Base-by-base conservation (phyloP, 345 rosid genomes). In the Hypericum perforatum region DNA sequence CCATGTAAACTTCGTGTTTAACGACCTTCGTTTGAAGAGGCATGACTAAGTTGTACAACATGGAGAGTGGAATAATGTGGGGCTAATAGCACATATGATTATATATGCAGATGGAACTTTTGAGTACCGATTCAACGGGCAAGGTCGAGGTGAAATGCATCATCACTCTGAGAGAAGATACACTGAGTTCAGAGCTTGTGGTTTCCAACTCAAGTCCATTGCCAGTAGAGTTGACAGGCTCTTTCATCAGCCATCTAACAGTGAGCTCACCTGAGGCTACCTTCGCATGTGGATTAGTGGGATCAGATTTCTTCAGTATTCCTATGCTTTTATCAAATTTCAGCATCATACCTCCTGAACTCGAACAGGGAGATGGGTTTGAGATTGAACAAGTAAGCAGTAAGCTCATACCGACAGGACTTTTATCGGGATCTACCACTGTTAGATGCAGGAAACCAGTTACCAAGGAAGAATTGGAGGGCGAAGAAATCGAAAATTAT, bases 231-330 rank as follows among this genome's bases (percentile, higher is more conserved):
- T 42, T 82, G 39, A 58, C 61, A n/a, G 92, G 86, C 8, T 75
- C 81, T 45, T 47, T 85, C 40, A 39, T 77, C 47, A 78, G 82
- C 75, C 87, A 87, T 63, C 70, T 92, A 11, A 82, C 83, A 42
- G 95, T 85, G 43, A 87, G 96, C 60, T 74, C 95, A 22, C 95
- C 95, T 2, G 90, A 87, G 14, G 96, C 96, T n/a, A 80, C 84
- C 1, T 85, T 70, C 61, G 94, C 86, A 43, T 55, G 67, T 32
- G 94, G 98, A 16, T 54, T 92, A 45, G 83, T 78, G 57, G 82
- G 89, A 22, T 91, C 86, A 5, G 63, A 78, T 74, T 81, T 65
- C 67, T 76, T 43, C 8, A 63, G 39, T 16, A 78, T 69, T 55
- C 73, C 69, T 13, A 70, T 75, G 8, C 50, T 78, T 51, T 40